Percentiles rank a stretch among this genome's conserved stretches.
Evolutionary conservation across 2,329 filamentous ascomycete species (phyloP).

Genomic region (Emmonsiellopsis sp.): DNA sequence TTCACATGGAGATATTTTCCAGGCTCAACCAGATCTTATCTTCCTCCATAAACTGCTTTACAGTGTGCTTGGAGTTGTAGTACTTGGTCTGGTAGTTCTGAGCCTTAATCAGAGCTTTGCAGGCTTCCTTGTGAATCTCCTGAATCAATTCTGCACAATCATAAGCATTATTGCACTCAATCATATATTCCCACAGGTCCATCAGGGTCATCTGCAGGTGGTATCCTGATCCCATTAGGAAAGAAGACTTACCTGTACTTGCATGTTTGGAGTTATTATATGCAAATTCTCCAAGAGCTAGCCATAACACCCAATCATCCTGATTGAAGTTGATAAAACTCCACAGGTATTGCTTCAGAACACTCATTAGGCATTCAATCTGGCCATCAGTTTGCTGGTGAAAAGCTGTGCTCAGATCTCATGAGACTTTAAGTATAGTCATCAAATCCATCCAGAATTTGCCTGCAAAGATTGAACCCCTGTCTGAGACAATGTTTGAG

Average conservation of each 20-base stretch:
- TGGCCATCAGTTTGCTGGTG: not conserved
- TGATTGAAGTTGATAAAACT: not conserved
- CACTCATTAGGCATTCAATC: not conserved
- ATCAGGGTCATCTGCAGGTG: too few relatives aligned
- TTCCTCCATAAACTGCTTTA: not conserved
- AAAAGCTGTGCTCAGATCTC: not conserved
- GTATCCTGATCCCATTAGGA: too few relatives aligned
- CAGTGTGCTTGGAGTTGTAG: too few relatives aligned
- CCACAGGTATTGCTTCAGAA: not conserved
- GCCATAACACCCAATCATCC: not conserved
- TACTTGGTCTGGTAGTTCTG: too few relatives aligned
- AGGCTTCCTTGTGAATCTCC: too few relatives aligned
- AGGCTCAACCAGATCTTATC: not conserved
- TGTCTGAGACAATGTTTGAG: not conserved
- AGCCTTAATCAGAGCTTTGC: too few relatives aligned
- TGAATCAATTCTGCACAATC: too few relatives aligned
- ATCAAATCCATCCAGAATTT: not conserved
- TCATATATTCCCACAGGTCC: too few relatives aligned
- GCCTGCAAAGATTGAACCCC: not conserved
- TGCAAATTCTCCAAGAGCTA: not conserved
- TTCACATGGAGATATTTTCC: not conserved
- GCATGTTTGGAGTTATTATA: not conserved
- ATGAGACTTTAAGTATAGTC: not conserved
- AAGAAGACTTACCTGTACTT: too few relatives aligned
- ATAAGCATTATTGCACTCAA: too few relatives aligned